These are phyloP conservation scores for Neonectria coccinea DNA, from an alignment of 2,329 filamentous ascomycete genomes.

Conservation along the genomic window DNA sequence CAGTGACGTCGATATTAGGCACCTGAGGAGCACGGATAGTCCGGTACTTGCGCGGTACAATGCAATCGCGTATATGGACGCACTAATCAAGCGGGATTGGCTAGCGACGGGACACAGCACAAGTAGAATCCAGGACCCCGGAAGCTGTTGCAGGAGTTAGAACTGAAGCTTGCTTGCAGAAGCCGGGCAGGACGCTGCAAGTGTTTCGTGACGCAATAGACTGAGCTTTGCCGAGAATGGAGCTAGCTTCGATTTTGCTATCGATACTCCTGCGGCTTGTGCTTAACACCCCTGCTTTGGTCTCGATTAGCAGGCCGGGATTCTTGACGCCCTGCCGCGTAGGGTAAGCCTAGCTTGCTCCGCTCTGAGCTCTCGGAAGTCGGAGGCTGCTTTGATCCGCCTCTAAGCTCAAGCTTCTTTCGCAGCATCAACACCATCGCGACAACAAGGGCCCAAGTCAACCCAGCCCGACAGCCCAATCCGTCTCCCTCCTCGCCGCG, in stretches of 20 bases:
- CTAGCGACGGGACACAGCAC: constrained; percentile 30
- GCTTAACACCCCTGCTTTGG: neutral
- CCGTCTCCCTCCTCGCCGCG: constrained; percentile 30
- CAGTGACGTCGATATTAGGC: constrained; percentile 15
- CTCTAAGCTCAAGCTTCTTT: constrained; percentile 27
- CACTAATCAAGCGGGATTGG: constrained; percentile 22
- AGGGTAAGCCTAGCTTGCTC: neutral
- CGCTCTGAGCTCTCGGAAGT: constrained; percentile 3
- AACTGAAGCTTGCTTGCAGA: constrained; percentile 29
- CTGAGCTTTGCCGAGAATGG: constrained; percentile 14
- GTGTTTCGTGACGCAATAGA: constrained; percentile 44
- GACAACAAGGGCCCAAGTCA: constrained; percentile 4
- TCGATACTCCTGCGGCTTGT: constrained; percentile 3
- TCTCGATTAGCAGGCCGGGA: neutral
- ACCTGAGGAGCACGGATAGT: neutral
- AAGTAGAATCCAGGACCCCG: constrained; percentile 19
- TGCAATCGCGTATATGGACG: neutral
- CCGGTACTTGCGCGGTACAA: neutral
- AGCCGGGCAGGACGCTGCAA: constrained; percentile 21
- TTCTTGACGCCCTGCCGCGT: neutral
- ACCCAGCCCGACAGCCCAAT: constrained; percentile 31
- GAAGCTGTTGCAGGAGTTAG: constrained; percentile 17
- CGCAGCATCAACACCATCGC: constrained; percentile 21
- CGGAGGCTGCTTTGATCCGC: constrained; percentile 27
- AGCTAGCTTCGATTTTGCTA: constrained; percentile 9